phyloP scores from a whole-genome alignment of 768 basidiomycete genomes.

The Collybia sordida region DNA sequence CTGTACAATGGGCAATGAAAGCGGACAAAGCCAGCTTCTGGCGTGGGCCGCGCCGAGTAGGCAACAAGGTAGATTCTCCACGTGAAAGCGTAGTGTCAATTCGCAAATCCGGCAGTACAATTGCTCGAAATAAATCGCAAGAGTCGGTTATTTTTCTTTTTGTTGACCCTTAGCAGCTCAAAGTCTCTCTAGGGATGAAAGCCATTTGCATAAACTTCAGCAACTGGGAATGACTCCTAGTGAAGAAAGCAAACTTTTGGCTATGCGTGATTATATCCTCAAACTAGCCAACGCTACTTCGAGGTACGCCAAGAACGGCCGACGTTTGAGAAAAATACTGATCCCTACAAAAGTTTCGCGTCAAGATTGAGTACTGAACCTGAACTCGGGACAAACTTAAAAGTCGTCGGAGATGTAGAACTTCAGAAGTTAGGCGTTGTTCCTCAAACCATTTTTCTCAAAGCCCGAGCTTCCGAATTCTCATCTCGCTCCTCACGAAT shows the following conservation, averaged over 20 bases:
- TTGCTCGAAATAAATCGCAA: slow-evolving; percentile 62
- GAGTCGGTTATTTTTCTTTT: slow-evolving; percentile 51
- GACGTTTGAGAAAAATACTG: background rate
- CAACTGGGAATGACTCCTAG: slow-evolving; percentile 81
- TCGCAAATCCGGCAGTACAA: slow-evolving; percentile 48
- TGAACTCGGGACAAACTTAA: slow-evolving; percentile 63
- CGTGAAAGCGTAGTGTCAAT: slow-evolving; percentile 70
- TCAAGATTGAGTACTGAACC: slow-evolving; percentile 62
- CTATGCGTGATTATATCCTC: slow-evolving; percentile 85
- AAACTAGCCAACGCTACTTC: slow-evolving; percentile 80
- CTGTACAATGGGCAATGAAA: slow-evolving; percentile 87
- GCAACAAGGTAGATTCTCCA: slow-evolving; percentile 60
- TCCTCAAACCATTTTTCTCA: slow-evolving; percentile 89
- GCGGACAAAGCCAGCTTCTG: slow-evolving; percentile 81
- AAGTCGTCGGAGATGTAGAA: slow-evolving; percentile 66
- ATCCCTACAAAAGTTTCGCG: slow-evolving; percentile 49
- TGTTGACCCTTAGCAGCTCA: slow-evolving; percentile 2
- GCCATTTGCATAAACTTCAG: slow-evolving; percentile 72
- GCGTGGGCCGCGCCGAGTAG: slow-evolving; percentile 51
- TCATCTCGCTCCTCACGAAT: slow-evolving; percentile 38
- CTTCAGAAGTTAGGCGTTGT: slow-evolving; percentile 88
- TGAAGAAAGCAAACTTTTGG: slow-evolving; percentile 85
- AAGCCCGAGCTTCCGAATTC: slow-evolving; percentile 45
- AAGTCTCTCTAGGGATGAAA: slow-evolving; percentile 61
- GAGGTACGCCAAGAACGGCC: slow-evolving; percentile 45